Conservation (phyloP, 1,284 basidiomycete species). For the Farysia itapuensis region DNA sequence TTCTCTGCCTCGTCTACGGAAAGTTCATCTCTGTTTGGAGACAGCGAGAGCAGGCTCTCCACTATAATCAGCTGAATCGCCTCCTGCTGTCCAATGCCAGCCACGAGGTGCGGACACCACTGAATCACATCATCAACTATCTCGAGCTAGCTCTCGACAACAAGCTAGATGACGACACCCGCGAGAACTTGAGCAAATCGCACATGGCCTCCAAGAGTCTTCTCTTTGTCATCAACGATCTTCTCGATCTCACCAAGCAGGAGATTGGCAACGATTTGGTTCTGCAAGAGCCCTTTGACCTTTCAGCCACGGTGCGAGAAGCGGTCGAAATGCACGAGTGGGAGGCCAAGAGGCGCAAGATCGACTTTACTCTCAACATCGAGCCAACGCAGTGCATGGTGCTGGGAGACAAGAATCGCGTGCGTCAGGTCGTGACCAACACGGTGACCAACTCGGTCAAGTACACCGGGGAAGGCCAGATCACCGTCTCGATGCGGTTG, state of each 20-base stretch:
- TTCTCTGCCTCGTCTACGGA: constrained; percentile 80
- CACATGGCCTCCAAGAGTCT: constrained; percentile 77
- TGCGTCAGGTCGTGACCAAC: constrained; percentile 79
- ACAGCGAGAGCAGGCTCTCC: constrained; percentile 77
- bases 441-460: constrained; percentile 76
- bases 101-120: constrained; percentile 70
- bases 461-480: constrained; percentile 71
- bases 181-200: constrained; percentile 75
- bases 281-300: constrained; percentile 79
- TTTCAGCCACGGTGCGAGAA: constrained; percentile 71
- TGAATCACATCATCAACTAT: constrained; percentile 67
- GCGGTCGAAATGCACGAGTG: constrained; percentile 67
- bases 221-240: constrained; percentile 72
- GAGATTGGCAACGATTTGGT: constrained; percentile 79
- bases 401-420: constrained; percentile 67
- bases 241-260: constrained; percentile 78
- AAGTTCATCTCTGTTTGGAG: constrained; percentile 87
- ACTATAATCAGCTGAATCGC: constrained; percentile 76
- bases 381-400: constrained; percentile 65
- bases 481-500: constrained; percentile 69
- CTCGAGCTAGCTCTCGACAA: constrained; percentile 79
- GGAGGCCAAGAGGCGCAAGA: constrained; percentile 71
- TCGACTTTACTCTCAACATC: constrained; percentile 70
- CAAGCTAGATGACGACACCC: constrained; percentile 73
- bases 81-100: constrained; percentile 82